phyloP scores from a whole-genome alignment of 176 grass and related monocot genomes.

The Miscanthus lutarioriparius region DNA sequence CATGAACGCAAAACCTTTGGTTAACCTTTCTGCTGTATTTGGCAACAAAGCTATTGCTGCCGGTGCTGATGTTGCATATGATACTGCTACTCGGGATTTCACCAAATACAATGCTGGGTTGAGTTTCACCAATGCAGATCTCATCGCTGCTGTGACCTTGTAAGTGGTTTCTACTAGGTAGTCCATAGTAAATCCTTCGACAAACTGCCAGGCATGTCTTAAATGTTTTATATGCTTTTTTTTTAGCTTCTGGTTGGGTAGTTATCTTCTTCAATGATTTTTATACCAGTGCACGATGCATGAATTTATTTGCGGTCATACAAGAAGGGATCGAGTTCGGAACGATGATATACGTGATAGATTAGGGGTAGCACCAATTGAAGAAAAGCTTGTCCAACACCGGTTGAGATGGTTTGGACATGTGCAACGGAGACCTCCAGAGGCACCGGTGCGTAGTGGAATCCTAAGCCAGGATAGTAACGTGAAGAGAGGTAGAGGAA shows the following conservation, averaged over 20 bases:
- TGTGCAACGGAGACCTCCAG: too few relatives aligned
- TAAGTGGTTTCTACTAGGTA: constrained; percentile 42
- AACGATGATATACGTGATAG: too few relatives aligned
- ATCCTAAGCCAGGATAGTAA: too few relatives aligned
- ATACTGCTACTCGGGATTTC: constrained; percentile 53
- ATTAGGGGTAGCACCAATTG: too few relatives aligned
- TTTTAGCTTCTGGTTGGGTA: background rate
- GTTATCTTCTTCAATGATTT: background rate
- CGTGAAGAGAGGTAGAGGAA: too few relatives aligned
- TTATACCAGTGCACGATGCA: background rate
- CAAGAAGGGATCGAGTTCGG: too few relatives aligned
- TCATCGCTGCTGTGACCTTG: constrained; percentile 57
- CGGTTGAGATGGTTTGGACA: too few relatives aligned
- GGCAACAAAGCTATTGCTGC: constrained; percentile 54
- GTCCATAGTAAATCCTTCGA: background rate
- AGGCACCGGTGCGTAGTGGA: too few relatives aligned
- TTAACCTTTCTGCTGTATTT: constrained; percentile 65
- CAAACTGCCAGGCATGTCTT: background rate
- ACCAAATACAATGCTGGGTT: constrained; percentile 67
- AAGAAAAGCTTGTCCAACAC: too few relatives aligned
- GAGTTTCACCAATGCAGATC: constrained; percentile 48
- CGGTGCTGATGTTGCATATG: constrained; percentile 72
- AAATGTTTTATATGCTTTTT: background rate
- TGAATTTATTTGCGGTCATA: too few relatives aligned
- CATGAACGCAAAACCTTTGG: constrained; percentile 58